A percentile compares a stretch with the other conserved stretches of the same genome.
These are phyloP conservation scores for Apiotrichum siamense DNA, from an alignment of 1,284 basidiomycete species.

Conservation along the genomic window DNA sequence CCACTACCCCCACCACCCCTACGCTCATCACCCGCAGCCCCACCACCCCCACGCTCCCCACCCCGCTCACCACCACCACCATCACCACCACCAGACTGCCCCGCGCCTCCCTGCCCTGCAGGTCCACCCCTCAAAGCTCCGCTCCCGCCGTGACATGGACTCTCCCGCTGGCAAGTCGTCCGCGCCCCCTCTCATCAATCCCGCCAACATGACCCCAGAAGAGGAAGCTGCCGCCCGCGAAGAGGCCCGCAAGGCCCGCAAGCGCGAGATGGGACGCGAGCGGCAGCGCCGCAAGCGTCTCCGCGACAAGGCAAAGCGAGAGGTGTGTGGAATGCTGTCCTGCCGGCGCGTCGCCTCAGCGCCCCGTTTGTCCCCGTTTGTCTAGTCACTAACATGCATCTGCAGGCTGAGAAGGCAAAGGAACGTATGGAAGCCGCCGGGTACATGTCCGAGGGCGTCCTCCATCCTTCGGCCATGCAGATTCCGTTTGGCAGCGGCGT, in stretches of 20 bases:
- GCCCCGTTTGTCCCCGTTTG: neutral
- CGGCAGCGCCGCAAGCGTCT: slow-evolving; percentile 20
- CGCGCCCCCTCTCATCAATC: slow-evolving; percentile 4
- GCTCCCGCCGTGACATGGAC: slow-evolving; percentile 10
- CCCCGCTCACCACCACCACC: neutral
- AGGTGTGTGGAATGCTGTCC: slow-evolving; percentile 1
- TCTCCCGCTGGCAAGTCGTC: neutral
- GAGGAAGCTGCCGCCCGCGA: slow-evolving; percentile 8
- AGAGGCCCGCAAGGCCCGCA: slow-evolving; percentile 17
- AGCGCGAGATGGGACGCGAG: slow-evolving; percentile 20
- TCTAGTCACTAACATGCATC: neutral
- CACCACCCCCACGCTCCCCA: slow-evolving; percentile 12
- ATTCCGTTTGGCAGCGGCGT: neutral
- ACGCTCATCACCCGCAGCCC: neutral
- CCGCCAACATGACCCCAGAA: neutral
- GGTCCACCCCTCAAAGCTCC: slow-evolving; percentile 23
- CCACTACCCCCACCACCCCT: neutral
- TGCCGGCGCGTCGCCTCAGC: neutral
- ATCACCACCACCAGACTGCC: neutral
- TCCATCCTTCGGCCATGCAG: neutral
- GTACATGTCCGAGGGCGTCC: neutral
- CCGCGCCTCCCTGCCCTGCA: slow-evolving; percentile 12
- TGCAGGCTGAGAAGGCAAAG: neutral
- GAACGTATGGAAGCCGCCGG: slow-evolving; percentile 2
- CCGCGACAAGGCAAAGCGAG: slow-evolving; percentile 21